These are phyloP conservation scores for Talaromyces verruculosus DNA, from an alignment of 2,329 filamentous ascomycete genomes.

Conservation along the genomic window DNA sequence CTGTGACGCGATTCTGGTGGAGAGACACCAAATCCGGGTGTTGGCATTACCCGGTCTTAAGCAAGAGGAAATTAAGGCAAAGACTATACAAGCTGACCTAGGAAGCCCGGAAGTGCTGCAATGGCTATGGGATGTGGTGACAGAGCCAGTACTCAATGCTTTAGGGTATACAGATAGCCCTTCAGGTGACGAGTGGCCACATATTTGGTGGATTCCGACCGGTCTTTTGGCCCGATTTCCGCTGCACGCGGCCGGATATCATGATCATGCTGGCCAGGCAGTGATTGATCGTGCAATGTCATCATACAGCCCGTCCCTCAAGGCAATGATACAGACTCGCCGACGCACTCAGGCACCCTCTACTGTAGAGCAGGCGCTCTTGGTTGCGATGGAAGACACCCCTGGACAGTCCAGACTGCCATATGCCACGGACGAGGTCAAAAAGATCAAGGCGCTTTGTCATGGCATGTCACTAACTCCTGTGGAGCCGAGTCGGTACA, in stretches of 20 bases:
- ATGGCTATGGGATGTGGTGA: not conserved
- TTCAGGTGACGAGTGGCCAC: slow-evolving; percentile 27
- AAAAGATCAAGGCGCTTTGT: no score
- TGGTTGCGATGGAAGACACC: no score
- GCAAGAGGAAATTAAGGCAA: not conserved
- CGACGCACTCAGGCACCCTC: no score
- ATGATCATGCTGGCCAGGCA: slow-evolving; percentile 25
- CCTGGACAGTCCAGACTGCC: no score
- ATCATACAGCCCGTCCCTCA: no score
- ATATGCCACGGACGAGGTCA: no score
- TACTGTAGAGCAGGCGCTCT: no score
- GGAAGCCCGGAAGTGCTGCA: not conserved
- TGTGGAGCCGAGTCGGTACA: no score
- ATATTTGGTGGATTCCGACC: slow-evolving; percentile 39
- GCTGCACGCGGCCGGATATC: slow-evolving; percentile 38
- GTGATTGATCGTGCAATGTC: no score
- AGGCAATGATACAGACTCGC: no score
- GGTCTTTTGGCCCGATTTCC: slow-evolving; percentile 33
- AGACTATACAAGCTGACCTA: not conserved
- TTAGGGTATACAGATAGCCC: slow-evolving; percentile 27
- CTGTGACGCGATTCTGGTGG: slow-evolving; percentile 36
- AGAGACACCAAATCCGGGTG: slow-evolving; percentile 21
- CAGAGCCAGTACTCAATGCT: not conserved
- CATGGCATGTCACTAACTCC: no score
- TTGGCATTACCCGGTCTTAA: slow-evolving; percentile 18